Percentiles rank a stretch among this genome's conserved stretches.
Evolutionary conservation across 768 basidiomycete species (phyloP).

Genomic region (Tephrocybe sp.): DNA sequence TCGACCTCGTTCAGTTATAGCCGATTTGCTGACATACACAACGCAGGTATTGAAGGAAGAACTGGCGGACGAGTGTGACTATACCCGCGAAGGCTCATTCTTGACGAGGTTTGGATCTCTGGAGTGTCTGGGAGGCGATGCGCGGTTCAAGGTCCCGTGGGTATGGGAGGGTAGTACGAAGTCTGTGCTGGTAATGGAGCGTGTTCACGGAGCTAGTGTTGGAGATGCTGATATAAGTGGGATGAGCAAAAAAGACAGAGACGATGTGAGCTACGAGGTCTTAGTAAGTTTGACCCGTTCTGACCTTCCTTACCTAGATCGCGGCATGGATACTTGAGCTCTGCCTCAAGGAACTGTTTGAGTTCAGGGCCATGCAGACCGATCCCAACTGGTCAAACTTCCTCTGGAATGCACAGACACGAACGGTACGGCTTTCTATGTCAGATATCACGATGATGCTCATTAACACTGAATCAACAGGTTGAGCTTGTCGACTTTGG

Average conservation of each 20-base stretch:
- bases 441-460: background rate
- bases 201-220: conserved; percentile 77
- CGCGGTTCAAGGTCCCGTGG: conserved; percentile 82
- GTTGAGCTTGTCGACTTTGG: conserved; percentile 95
- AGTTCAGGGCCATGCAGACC: conserved; percentile 94
- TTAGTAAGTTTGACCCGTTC: background rate
- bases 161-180: conserved; percentile 81
- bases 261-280: conserved; percentile 56
- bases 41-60: conserved; percentile 85
- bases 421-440: conserved; percentile 43
- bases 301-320: conserved; percentile 53
- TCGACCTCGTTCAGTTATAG: background rate
- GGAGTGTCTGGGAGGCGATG: conserved; percentile 52
- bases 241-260: conserved; percentile 64
- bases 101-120: conserved; percentile 57
- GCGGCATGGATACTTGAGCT: conserved; percentile 79
- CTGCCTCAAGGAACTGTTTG: conserved; percentile 88
- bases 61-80: conserved; percentile 91
- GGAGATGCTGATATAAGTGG: conserved; percentile 58
- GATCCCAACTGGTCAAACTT: conserved; percentile 99
- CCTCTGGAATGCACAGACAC: conserved; percentile 72
- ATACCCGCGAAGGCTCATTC: conserved; percentile 77
- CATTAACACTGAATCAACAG: conserved; percentile 29
- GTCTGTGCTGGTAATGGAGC: conserved; percentile 88
- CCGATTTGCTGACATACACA: background rate